Evolutionary conservation across 2,329 filamentous ascomycete genomes (phyloP), one percentile per base, ranked within the genome.

Genomic region (Mycosphaerella arachidis): DNA sequence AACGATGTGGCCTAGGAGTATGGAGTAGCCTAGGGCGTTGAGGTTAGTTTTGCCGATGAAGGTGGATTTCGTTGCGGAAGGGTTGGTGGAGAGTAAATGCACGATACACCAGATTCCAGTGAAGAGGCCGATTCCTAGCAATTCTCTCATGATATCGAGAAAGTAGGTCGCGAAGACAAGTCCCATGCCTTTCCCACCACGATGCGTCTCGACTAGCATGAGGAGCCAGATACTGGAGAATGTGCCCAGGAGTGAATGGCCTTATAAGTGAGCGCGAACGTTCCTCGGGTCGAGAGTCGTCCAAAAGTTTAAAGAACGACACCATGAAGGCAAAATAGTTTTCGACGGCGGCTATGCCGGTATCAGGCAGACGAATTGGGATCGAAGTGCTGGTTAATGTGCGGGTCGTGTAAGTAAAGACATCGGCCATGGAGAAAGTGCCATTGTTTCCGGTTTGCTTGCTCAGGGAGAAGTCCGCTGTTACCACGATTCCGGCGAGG

Each of bases 321-420:
- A 45, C 48, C 66, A 67, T 67, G 57, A 67, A 67, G 10, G 61
- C 59, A 31, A 67, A 58, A 55, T 66, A 67, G 55, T 64, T 66
- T 30, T 67, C 66, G 4, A 67, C 3, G 9, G 51, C 45, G 10
- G 57, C 52, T 12, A 65, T 29, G 5, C 64, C 64, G 12, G 64
- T 66, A 4, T 53, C 52, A 20, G 64, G 66, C 7, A 67, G 50
- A 9, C 54, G 52, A 31, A 66, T 62, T 5, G 63, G 64, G 7
- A 67, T 65, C 3, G 61, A 59, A 31, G 66, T 66, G 56, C 63
- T 63, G 4, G 64, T 64, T 8, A 67, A 54, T 12, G 55, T 59
- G 13, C 57, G 53, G 40, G 59, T 63, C 16, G 52, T 63, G 56
- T 61, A 65, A 29, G 51, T 57, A 27, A 64, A 43, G 55, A 67